A percentile compares a stretch with the other conserved stretches of the same genome.
phyloP scores from a whole-genome alignment of 2,329 filamentous ascomycete species.

The Talaromyces sp. region DNA sequence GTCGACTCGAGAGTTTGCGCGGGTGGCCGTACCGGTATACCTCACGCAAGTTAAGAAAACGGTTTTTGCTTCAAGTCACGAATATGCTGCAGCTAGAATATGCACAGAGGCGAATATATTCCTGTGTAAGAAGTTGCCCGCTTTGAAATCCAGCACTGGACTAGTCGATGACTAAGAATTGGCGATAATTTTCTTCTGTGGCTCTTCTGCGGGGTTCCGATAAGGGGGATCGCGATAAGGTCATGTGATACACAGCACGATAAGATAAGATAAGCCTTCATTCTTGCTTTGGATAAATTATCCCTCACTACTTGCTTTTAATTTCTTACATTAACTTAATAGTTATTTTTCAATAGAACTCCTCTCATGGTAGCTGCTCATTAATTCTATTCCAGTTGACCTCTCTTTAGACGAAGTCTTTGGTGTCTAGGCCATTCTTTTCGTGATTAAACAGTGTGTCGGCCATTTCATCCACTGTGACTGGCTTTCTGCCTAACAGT shows the following conservation, averaged over 20 bases:
- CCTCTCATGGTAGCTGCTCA: background rate
- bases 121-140: slow-evolving; percentile 22
- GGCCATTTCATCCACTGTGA: no score
- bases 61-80: background rate
- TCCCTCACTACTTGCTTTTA: no score
- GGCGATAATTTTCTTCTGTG: slow-evolving; percentile 25
- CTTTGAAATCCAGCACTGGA: slow-evolving; percentile 25
- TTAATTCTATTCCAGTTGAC: no score
- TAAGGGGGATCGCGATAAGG: slow-evolving; percentile 5
- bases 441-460: no score
- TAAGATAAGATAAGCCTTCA: background rate
- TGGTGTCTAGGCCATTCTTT: no score
- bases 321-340: no score
- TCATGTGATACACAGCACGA: background rate
- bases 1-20: background rate
- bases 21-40: no score
- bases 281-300: no score
- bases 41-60: background rate
- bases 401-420: no score
- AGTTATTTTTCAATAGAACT: background rate
- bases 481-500: no score
- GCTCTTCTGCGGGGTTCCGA: slow-evolving; percentile 23
- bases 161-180: slow-evolving; percentile 11
- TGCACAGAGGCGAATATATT: background rate
- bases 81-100: background rate